Base-by-base conservation (phyloP, 768 basidiomycete species). In the Termitomyces sp. region DNA sequence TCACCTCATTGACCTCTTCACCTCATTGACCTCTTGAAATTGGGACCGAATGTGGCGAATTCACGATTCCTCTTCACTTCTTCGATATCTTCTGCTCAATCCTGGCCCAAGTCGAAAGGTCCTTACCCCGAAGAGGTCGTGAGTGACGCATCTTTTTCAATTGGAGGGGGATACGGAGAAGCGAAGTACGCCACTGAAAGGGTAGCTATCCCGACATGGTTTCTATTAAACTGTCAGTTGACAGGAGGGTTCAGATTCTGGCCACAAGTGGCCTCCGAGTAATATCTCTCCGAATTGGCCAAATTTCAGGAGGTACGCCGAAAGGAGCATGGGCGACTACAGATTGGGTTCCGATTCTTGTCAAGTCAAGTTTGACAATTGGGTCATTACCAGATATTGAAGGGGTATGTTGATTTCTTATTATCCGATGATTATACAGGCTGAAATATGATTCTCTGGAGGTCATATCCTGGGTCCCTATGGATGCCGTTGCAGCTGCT, bases 381-480 rank as follows among this genome's bases (percentile, higher is more conserved):
- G 62, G 61, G 1, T 54, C 52, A 5, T 49, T 72, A 4, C 71
- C 69, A 2, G 53, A 63, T 24, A 53, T 59, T 10, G 12, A 43
- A 34, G 69, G 68, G 20, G 69, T 72, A 49, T 57, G 63, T 66
- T 34, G 5, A 42, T 37, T 56, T 32, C n/a, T 24, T n/a, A 1
- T 13, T 10, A n/a, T 34, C 18, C 13, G 4, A 16, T 20, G 6
- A 20, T 42, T 48, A 45, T 33, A 14, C 3, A 3, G 5, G 14
- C 36, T 37, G 2, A 16, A 20, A 22, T n/a, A 33, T 18, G 33
- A n/a, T 8, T 9, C 36, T 4, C 13, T 33, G 24, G 50, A 77
- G 74, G 40, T 71, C 7, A 56, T 73, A 1, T 71, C 74, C n/a
- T 79, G 75, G 75, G 53, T 75, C 1, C 71, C 74, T 16, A 68